Percentiles rank a stretch among this genome's conserved stretches.
phyloP scores from a whole-genome alignment of 164 flowering plant genomes.

The Sedum album region DNA sequence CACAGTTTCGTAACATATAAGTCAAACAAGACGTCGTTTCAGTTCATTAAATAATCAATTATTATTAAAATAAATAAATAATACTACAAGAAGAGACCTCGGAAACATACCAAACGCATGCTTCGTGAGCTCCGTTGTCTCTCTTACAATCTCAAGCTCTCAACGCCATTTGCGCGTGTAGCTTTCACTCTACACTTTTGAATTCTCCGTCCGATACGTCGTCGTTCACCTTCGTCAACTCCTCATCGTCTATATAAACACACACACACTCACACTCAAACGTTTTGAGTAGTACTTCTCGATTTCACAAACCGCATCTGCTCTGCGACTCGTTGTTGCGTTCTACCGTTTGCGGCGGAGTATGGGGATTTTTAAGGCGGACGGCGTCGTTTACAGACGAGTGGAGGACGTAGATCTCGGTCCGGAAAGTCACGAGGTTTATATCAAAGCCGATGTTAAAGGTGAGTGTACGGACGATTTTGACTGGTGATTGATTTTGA shows the following conservation, averaged over 20 bases:
- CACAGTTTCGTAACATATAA: too few relatives aligned
- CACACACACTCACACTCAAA: not conserved
- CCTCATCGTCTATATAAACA: not conserved
- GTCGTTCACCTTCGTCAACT: not conserved
- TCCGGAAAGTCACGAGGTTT: constrained; percentile 34
- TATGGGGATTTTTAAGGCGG: constrained; percentile 30
- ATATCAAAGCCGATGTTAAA: constrained; percentile 54
- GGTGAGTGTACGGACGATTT: constrained; percentile 22
- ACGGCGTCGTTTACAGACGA: constrained; percentile 40
- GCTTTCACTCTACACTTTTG: not conserved
- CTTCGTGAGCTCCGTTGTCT: not conserved
- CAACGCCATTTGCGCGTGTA: not conserved
- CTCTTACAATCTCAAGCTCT: not conserved
- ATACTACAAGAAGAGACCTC: not conserved
- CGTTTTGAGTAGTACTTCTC: not conserved
- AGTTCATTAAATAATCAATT: not conserved
- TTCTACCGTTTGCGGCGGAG: not conserved
- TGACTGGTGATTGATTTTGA: not conserved
- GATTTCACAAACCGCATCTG: not conserved
- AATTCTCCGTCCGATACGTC: not conserved
- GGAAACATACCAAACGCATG: not conserved
- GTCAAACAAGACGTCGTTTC: not conserved
- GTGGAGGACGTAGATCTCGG: constrained; percentile 42
- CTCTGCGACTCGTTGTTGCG: not conserved
- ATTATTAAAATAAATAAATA: not conserved